Evolutionary conservation across 2,329 filamentous ascomycete genomes (phyloP), one percentile per base, ranked within the genome.

Genomic region (Fonsecaea erecta): DNA sequence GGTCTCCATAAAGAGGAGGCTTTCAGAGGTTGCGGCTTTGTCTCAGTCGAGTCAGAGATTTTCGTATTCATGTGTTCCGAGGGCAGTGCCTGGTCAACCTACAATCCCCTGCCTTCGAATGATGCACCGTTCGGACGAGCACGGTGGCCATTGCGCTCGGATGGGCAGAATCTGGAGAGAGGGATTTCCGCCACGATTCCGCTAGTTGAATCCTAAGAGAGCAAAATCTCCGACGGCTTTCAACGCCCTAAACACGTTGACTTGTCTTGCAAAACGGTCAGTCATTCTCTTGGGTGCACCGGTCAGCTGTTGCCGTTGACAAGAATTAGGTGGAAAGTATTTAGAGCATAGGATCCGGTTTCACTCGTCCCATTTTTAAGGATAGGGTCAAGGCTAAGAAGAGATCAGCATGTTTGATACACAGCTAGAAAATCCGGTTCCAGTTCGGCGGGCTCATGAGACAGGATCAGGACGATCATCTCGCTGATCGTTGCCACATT

Each of bases 11-110:
- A n/a, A 58, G 53, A 14, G 28, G 62, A 53, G 61, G 54, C 37
- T 64, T 32, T 43, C 57, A 62, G 48, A 48, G 52, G 65, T 67
- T 62, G 64, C 65, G 62, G 60, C 21, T 64, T 14, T 18, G 65
- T 67, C 65, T 67, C 58, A 67, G 52, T 54, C 30, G 46, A 54
- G 65, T 52, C 37, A 34, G 52, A 52, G 46, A 40, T 60, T 16
- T 34, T 43, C 28, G 24, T 52, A 8, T 3, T 9, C 24, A 58
- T 58, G 18, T 30, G 55, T 34, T 48, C 43, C 37, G 37, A 58
- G 40, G 55, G 48, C 26, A 32, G 21, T 48, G 18, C 21, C 14
- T 48, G 43, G 18, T 24, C 9, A 48, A 12, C 21, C 32, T 43
- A n/a, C 8, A 40, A 16, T 3, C 37, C 2, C 18, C 37, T n/a